Base-by-base conservation (phyloP, 2,329 filamentous ascomycete species). In the Ambrosiella cleistominuta region DNA sequence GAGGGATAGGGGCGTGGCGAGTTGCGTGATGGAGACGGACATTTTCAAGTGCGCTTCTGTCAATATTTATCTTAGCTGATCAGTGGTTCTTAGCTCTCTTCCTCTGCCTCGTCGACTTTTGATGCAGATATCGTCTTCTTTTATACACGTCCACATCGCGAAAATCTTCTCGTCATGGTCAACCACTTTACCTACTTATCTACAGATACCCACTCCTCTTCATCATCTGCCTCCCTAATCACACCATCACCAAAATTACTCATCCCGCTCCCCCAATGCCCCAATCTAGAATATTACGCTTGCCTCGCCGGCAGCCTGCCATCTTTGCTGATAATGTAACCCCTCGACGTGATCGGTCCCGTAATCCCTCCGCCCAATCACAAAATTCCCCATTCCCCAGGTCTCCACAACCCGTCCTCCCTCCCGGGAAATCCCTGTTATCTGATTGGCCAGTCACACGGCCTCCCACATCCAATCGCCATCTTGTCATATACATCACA, bases 1-100 rank as follows among this genome's bases (percentile, higher is more conserved):
- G n/a, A 60, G 57, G 37, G 60, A 55, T 37, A 52, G 51, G 7
- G 57, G 50, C 6, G 60, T 60, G 49, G 70, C 55, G 27, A 45
- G 49, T 15, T 57, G 38, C 15, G 56, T 57, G 49, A 57, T 44
- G 19, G 49, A 19, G 36, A 44, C n/a, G 11, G 47, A 51, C 47
- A 51, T 47, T 47, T 13, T 17, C 4, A 11, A n/a, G 40, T 49
- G 12, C 45, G 54, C n/a, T 9, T 38, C 35, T 44, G 45, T n/a
- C 8, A 42, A n/a, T 15, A 1, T 17, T 15, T 56, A 17, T 2
- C 2, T 45, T 38, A 1, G 11, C 19, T 54, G n/a, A 27, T 17
- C 39, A 40, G 37, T 39, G 13, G n/a, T 37, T 38, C 11, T 11
- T 42, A 42, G 40, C 40, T 42, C 11, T 42, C n/a, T 42, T n/a